Percentiles rank a stretch among this genome's conserved stretches.
Evolutionary conservation across 164 flowering plant genomes (phyloP).

Genomic region (Vitis rotundifolia): DNA sequence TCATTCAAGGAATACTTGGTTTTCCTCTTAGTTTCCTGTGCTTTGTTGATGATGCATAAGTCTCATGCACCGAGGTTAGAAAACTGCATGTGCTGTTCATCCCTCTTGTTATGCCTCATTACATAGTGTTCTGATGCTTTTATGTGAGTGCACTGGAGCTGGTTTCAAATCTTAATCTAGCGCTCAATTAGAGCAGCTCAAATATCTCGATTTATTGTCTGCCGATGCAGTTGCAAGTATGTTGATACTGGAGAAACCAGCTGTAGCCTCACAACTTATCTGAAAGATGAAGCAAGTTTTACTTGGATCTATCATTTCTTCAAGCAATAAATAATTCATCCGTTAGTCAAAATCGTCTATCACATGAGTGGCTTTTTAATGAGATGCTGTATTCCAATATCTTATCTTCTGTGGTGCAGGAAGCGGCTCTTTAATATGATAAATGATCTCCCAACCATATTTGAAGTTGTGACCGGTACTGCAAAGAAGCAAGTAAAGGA

Average conservation of each 20-base stretch:
- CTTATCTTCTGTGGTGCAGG: slow-evolving; percentile 44
- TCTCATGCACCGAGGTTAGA: neutral
- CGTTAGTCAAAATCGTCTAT: neutral
- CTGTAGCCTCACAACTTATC: neutral
- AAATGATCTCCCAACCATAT: slow-evolving; percentile 83
- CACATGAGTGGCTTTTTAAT: neutral
- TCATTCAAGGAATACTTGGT: too few relatives aligned
- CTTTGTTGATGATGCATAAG: neutral
- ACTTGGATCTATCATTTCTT: neutral
- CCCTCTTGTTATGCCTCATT: neutral
- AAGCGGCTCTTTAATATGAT: slow-evolving; percentile 78
- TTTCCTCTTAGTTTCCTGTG: neutral
- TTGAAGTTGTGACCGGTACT: slow-evolving; percentile 75
- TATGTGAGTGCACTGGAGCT: neutral
- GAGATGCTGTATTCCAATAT: neutral
- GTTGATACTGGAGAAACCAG: neutral
- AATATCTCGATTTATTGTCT: neutral
- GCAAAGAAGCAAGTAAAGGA: slow-evolving; percentile 75
- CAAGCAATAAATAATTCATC: neutral
- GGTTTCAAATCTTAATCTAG: neutral
- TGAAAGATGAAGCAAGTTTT: neutral
- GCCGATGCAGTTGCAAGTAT: neutral
- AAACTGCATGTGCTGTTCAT: neutral
- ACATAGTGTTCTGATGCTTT: neutral
- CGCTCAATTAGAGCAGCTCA: neutral